These are phyloP conservation scores for Pseudopithomyces chartarum DNA, from an alignment of 2,329 filamentous ascomycete species.

Conservation along the genomic window DNA sequence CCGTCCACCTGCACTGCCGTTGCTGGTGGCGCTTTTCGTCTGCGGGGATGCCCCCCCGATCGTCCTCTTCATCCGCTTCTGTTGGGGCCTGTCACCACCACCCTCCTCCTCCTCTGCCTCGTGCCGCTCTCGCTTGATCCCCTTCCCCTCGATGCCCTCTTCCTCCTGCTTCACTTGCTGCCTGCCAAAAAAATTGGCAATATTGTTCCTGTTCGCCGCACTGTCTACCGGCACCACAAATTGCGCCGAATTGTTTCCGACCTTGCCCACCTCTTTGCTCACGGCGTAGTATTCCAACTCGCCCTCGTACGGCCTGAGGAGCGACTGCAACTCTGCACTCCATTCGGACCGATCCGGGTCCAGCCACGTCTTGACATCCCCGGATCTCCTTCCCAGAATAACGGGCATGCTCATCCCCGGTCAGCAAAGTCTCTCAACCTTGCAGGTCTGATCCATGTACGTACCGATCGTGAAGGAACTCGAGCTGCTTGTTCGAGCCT, in stretches of 20 bases:
- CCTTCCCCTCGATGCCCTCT: conserved; percentile 17
- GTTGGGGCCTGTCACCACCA: conserved; percentile 39
- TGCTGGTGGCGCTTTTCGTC: conserved; percentile 62
- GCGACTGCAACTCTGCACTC: conserved; percentile 75
- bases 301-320: conserved; percentile 79
- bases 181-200: conserved; percentile 87
- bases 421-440: neutral
- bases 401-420: conserved; percentile 72
- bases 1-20: conserved; percentile 53
- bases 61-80: conserved; percentile 41
- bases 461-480: conserved; percentile 80
- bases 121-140: conserved; percentile 56
- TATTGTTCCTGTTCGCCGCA: conserved; percentile 88
- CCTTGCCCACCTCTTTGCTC: conserved; percentile 87
- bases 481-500: conserved; percentile 78
- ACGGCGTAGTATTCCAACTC: conserved; percentile 87
- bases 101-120: conserved; percentile 40
- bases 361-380: conserved; percentile 75
- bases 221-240: conserved; percentile 85
- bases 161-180: conserved; percentile 38
- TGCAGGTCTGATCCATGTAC: neutral
- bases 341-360: conserved; percentile 75
- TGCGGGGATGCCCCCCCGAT: conserved; percentile 45
- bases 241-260: conserved; percentile 83
- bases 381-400: conserved; percentile 77